phyloP scores from a whole-genome alignment of 192 early-diverging fungal genomes.

The Coemansia sp. region DNA sequence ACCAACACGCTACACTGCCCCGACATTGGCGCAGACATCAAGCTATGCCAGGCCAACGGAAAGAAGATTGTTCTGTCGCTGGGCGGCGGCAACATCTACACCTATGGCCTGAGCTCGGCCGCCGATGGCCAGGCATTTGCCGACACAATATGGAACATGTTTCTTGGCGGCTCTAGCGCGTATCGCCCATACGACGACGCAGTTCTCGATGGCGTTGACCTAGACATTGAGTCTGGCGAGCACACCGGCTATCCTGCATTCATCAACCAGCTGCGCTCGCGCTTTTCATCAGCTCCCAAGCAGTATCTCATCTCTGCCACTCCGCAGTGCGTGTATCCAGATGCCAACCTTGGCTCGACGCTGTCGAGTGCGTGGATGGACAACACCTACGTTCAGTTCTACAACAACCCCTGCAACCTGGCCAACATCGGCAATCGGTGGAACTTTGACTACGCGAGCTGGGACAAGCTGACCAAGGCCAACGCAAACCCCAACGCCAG shows the following conservation, averaged over 20 bases:
- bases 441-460: slow-evolving; percentile 70
- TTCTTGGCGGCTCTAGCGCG: slow-evolving; percentile 64
- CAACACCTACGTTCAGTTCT: slow-evolving; percentile 76
- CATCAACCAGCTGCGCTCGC: slow-evolving; percentile 58
- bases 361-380: slow-evolving; percentile 64
- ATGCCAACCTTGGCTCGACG: slow-evolving; percentile 63
- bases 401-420: slow-evolving; percentile 78
- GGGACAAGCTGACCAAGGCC: slow-evolving; percentile 65
- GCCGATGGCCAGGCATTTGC: slow-evolving; percentile 65
- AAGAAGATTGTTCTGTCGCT: slow-evolving; percentile 78
- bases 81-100: slow-evolving; percentile 68
- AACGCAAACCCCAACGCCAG: slow-evolving; percentile 62
- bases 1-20: slow-evolving; percentile 70
- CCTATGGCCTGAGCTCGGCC: slow-evolving; percentile 62
- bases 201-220: slow-evolving; percentile 74
- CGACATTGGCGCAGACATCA: slow-evolving; percentile 68
- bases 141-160: slow-evolving; percentile 74
- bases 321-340: slow-evolving; percentile 75
- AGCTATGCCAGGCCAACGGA: slow-evolving; percentile 71
- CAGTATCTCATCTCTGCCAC: slow-evolving; percentile 68
- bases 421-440: slow-evolving; percentile 59
- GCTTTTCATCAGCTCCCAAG: slow-evolving; percentile 53
- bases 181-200: slow-evolving; percentile 73
- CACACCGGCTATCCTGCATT: slow-evolving; percentile 63
- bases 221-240: slow-evolving; percentile 71